Evolutionary conservation across 495 filamentous ascomycete genomes (phyloP), one percentile per base, ranked within the genome.

Genomic region (Neurospora sublineolata): DNA sequence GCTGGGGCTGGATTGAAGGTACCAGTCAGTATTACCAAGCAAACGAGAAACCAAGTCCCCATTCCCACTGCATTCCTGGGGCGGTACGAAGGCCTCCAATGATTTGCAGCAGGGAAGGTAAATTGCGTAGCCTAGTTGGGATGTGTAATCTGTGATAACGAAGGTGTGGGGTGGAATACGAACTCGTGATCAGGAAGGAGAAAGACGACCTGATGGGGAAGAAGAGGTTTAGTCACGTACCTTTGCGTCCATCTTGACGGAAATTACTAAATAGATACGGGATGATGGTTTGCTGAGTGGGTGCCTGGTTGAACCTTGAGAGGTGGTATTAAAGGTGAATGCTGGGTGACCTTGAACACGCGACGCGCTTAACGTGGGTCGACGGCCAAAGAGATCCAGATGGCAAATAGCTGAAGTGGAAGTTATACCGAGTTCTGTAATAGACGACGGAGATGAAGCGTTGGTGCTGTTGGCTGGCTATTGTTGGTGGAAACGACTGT

Each of bases 1-100:
- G 88, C 79, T 91, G 91, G 70, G 94, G 93, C 93, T 96, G 79
- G 27, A 64, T 64, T 64, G 52, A 60, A 68, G 74, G 64, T 60
- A 75, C 46, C 44, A 30, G 52, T 64, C 52, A 64, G 52, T 33
- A 64, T 16, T 16, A 64, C 27, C 52, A 9, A 64, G 52, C 52
- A 64, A 64, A 33, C 27, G 52, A 64, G 14, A 64, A 33, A 23
- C 1, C 7, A 33, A 18, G 6, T 64, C 27, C 14, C 27, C 52
- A 64, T 64, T 33, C 27, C 27, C 52, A 16, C 52, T 64, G 52
- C 14, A 27, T 64, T 64, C 7, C 27, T 64, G 52, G 27, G 52
- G 52, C 27, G 27, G 27, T 64, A 30, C 27, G 6, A 64, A 64
- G 52, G 52, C 52, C 27, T 64, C 52, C 27, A 18, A 64, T 64